phyloP scores from a whole-genome alignment of 306 rosid species.

The Medicago ruthenica region DNA sequence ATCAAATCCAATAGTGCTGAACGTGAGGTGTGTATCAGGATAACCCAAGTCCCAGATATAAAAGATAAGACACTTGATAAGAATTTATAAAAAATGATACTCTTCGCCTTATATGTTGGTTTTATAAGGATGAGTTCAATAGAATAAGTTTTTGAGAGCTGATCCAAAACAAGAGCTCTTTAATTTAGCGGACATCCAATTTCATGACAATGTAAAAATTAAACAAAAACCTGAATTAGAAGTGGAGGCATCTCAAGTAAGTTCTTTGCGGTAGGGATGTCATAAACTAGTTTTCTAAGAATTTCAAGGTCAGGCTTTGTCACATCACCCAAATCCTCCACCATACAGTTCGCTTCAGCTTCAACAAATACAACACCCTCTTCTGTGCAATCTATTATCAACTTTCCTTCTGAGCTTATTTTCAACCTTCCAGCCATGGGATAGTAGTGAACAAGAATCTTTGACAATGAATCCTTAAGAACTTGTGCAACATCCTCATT shows the following conservation, averaged over 20 bases:
- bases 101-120: too few species aligned
- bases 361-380: slow-evolving; percentile 89
- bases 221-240: slow-evolving; percentile 65
- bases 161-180: background rate
- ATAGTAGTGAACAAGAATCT: slow-evolving; percentile 69
- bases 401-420: slow-evolving; percentile 72
- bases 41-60: too few species aligned
- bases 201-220: background rate
- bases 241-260: slow-evolving; percentile 86
- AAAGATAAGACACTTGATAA: too few species aligned
- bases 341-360: slow-evolving; percentile 70
- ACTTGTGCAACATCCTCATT: slow-evolving; percentile 63
- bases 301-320: slow-evolving; percentile 60
- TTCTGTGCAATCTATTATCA: slow-evolving; percentile 73
- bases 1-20: too few species aligned
- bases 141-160: too few species aligned
- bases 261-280: slow-evolving; percentile 62
- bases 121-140: too few species aligned
- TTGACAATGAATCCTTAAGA: slow-evolving; percentile 62
- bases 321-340: slow-evolving; percentile 48
- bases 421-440: slow-evolving; percentile 70
- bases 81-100: too few species aligned
- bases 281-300: slow-evolving; percentile 74
- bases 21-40: too few species aligned
- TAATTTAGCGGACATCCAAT: background rate